A percentile compares a stretch with the other conserved stretches of the same genome.
phyloP scores from a whole-genome alignment of 164 flowering plant species.

The Houttuynia cordata region DNA sequence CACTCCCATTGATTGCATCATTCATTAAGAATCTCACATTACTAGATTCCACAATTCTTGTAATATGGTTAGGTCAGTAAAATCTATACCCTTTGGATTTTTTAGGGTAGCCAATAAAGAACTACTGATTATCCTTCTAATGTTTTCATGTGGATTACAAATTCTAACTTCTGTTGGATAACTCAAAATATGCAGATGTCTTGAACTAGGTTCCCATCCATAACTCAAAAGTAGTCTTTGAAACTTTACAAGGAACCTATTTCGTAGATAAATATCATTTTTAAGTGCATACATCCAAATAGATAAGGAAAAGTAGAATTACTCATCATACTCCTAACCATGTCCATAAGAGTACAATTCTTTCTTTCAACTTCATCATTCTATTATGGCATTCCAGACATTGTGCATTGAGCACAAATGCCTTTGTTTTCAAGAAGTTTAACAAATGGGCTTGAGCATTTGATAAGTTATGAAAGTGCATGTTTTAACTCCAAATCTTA shows the following conservation, averaged over 20 bases:
- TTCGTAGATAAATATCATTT: not conserved
- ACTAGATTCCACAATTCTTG: not conserved
- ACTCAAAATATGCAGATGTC: not conserved
- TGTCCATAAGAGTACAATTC: not conserved
- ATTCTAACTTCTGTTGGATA: not conserved
- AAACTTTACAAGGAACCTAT: not conserved
- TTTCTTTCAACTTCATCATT: not conserved
- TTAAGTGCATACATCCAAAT: not conserved
- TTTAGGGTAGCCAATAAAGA: not conserved
- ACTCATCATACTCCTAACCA: constrained; percentile 1
- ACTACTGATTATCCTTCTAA: not conserved
- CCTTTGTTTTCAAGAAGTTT: not conserved
- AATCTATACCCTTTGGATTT: not conserved
- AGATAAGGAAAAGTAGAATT: not conserved
- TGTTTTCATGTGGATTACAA: not conserved
- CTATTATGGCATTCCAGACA: not conserved
- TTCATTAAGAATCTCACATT: not conserved
- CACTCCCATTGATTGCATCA: not conserved
- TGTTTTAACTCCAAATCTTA: no score
- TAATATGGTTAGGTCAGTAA: not conserved
- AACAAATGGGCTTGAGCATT: not conserved
- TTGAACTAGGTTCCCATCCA: not conserved
- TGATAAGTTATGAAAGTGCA: no score
- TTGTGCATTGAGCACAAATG: constrained; percentile 1
- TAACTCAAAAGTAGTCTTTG: not conserved